Evolutionary conservation across 139 green algal species (phyloP).

Genomic region (Micractinium sp.): DNA sequence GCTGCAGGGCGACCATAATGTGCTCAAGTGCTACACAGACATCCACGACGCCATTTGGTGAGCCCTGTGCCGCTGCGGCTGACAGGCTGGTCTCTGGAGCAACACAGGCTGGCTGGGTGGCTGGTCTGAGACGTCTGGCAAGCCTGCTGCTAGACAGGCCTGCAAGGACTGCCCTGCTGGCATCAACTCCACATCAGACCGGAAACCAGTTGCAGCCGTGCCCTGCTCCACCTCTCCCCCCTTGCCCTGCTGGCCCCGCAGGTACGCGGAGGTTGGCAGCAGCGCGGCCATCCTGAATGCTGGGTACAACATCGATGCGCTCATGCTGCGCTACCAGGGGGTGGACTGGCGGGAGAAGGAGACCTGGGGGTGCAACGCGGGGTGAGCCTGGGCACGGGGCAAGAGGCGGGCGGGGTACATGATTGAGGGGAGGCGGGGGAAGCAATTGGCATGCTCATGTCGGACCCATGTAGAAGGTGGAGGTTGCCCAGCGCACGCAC

Average conservation of each 20-base stretch:
- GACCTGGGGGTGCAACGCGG: constrained; percentile 39
- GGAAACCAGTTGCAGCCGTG: not conserved
- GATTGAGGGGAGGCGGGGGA: not conserved
- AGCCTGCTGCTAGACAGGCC: not conserved
- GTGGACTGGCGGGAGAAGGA: constrained; percentile 41
- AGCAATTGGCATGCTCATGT: not conserved
- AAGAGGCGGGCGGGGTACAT: not conserved
- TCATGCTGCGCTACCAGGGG: constrained; percentile 68
- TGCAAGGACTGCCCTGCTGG: not conserved
- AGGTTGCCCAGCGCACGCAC: no score
- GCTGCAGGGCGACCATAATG: constrained; percentile 47
- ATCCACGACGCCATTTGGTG: constrained; percentile 45
- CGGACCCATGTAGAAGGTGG: no score
- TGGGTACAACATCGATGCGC: constrained; percentile 74
- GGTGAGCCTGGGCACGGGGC: not conserved
- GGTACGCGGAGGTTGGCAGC: constrained; percentile 68
- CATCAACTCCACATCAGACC: not conserved
- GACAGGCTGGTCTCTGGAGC: no score
- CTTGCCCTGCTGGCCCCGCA: constrained; percentile 54
- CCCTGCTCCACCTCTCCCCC: not conserved
- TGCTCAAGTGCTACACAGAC: constrained; percentile 65
- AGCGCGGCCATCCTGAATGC: constrained; percentile 66
- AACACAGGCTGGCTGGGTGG: not conserved
- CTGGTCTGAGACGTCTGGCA: no score
- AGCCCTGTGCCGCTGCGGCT: not conserved